These are phyloP conservation scores for Aegle marmelos DNA, from an alignment of 345 rosid genomes.

Conservation along the genomic window DNA sequence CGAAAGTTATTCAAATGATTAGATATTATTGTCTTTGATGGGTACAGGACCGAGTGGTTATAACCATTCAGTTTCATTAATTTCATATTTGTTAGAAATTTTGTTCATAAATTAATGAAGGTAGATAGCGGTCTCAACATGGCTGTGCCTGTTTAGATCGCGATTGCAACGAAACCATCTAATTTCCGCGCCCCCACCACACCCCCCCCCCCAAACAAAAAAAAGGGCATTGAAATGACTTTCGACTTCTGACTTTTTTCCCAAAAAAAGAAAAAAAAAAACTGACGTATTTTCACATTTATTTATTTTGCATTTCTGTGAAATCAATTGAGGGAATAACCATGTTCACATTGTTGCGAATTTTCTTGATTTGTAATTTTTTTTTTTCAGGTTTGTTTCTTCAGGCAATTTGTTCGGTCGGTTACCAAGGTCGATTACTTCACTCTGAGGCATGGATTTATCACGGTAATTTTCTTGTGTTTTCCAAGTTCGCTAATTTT, in stretches of 20 bases:
- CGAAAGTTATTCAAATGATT: too few species aligned
- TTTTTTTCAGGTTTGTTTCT: slow-evolving; percentile 71
- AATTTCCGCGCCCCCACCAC: too few species aligned
- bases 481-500: not conserved
- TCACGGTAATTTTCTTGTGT: slow-evolving; percentile 45
- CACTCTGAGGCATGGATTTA: slow-evolving; percentile 89
- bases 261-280: too few species aligned
- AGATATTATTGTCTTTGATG: too few species aligned
- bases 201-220: not conserved
- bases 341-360: not conserved
- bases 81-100: too few species aligned
- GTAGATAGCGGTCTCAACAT: not conserved
- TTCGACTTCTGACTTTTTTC: not conserved
- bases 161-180: not conserved
- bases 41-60: too few species aligned
- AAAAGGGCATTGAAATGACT: not conserved
- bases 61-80: too few species aligned
- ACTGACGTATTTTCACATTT: not conserved
- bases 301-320: not conserved
- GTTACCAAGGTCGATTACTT: slow-evolving; percentile 88
- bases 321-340: not conserved
- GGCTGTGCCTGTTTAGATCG: not conserved
- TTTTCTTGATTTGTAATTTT: not conserved
- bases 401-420: slow-evolving; percentile 81
- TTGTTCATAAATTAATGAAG: not conserved